phyloP scores from a whole-genome alignment of 495 filamentous ascomycete genomes.

The Venustampulla echinocandica region DNA sequence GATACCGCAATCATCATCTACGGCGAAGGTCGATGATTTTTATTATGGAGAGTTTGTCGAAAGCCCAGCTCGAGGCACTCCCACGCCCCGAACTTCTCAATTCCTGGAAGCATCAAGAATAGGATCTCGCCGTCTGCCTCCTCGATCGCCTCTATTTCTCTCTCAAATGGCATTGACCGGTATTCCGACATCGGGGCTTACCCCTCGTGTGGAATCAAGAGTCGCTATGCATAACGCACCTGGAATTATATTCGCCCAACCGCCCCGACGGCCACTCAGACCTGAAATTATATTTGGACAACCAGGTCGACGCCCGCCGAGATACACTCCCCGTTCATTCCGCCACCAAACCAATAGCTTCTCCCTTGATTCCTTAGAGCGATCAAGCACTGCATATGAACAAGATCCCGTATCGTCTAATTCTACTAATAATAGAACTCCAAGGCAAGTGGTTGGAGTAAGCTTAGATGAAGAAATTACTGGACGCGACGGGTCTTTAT shows the following conservation, averaged over 20 bases:
- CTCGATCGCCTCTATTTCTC: conserved; percentile 20
- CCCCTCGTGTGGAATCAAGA: conserved; percentile 13
- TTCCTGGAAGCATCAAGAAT: conserved; percentile 9
- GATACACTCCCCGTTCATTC: conserved; percentile 3
- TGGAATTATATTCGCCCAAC: conserved; percentile 21
- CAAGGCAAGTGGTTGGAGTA: conserved; percentile 1
- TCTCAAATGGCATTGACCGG: conserved; percentile 17
- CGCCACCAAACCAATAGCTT: conserved; percentile 24
- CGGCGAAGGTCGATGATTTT: conserved; percentile 14
- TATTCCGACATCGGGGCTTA: conserved; percentile 11
- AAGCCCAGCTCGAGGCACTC: conserved; percentile 4
- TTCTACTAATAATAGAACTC: conserved; percentile 6
- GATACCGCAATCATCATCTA: background rate
- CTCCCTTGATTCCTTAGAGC: conserved; percentile 22
- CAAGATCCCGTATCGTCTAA: conserved; percentile 15
- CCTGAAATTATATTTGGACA: conserved; percentile 21
- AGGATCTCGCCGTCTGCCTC: conserved; percentile 5
- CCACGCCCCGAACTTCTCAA: conserved; percentile 16
- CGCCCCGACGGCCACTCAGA: conserved; percentile 13
- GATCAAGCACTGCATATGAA: conserved; percentile 23
- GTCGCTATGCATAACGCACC: conserved; percentile 15
- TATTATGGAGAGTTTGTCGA: conserved; percentile 22
- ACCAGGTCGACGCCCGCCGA: conserved; percentile 13
- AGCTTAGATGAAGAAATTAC: conserved; percentile 19
- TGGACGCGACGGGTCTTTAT: too few species aligned